Conservation (phyloP, 768 basidiomycete species). For the Psilocybe sp. region DNA sequence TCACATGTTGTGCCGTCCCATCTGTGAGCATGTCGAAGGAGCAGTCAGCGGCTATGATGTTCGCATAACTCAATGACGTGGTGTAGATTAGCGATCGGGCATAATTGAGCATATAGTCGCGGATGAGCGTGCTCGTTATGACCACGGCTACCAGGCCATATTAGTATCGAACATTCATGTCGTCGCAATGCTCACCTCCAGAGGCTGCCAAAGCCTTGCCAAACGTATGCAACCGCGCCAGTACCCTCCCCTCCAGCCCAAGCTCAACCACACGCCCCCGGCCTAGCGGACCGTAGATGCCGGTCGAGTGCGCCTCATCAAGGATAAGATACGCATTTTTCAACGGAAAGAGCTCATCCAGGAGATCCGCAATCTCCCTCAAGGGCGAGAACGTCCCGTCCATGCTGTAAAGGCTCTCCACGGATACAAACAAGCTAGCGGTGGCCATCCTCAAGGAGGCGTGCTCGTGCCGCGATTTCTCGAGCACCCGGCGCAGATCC, state of each 20-base stretch:
- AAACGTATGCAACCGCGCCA: constrained; percentile 85
- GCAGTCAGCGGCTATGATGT: constrained; percentile 70
- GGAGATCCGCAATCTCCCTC: constrained; percentile 52
- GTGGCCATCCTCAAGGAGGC: constrained; percentile 35
- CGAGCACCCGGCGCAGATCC: constrained; percentile 45
- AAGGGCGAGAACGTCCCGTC: constrained; percentile 90
- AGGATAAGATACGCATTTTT: constrained; percentile 75
- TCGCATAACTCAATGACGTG: constrained; percentile 76
- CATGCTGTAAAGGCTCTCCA: constrained; percentile 94
- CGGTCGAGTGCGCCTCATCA: constrained; percentile 94
- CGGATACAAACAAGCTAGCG: constrained; percentile 68
- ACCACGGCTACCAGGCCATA: constrained; percentile 56
- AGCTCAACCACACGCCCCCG: constrained; percentile 69
- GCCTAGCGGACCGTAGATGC: constrained; percentile 80
- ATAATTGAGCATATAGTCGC: constrained; percentile 88
- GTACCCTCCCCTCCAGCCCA: constrained; percentile 68
- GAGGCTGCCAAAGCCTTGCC: constrained; percentile 86
- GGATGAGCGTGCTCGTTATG: constrained; percentile 66
- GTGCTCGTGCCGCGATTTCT: constrained; percentile 33
- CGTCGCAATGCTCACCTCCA: constrained; percentile 62
- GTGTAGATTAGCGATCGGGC: constrained; percentile 91
- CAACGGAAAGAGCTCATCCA: constrained; percentile 59
- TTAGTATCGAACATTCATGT: background rate
- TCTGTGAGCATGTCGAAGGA: constrained; percentile 78
- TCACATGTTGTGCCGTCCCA: constrained; percentile 59